Evolutionary conservation across 495 filamentous ascomycete species (phyloP), one percentile per base, ranked within the genome.

Genomic region (Rostrohypoxylon terebratum): DNA sequence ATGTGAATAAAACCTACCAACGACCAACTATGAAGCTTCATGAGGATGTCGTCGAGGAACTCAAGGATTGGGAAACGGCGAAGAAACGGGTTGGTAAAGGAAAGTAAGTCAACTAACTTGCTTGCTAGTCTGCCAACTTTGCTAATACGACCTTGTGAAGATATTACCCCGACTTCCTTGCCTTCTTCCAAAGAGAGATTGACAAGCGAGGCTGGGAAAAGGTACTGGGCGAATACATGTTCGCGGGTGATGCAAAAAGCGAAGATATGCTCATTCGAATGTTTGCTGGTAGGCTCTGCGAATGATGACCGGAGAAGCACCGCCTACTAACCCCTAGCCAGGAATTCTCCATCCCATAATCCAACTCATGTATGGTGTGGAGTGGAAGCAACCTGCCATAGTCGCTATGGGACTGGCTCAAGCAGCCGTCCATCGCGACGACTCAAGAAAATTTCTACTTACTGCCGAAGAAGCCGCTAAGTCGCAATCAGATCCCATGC

Each of bases 331-430:
- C 74, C 10, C 77, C 36, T 75, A 74, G 65, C 38, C 66, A 84
- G 92, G 91, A 1, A 87, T 94, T 67, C 72, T 96, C 1, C 94
- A 97, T 75, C 92, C 93, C 8, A 67, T 95, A 6, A 97, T 97
- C 71, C 93, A 97, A 71, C 85, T 97, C 10, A 92, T 93, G 42
- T 96, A 92, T 75, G 93, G 90, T 1, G 71, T 97, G 16, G 93
- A 97, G 71, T 96, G 93, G 81, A 71, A 85, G 1, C 92, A 95
- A 74, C 92, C 92, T 3, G 92, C 91, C 40, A 89, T 97, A 44
- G 84, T 97, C 16, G 92, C 93, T 1, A 90, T 96, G 84, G 94
- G 81, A 2, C 84, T 97, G 5, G 92, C 94, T 2, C 89, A 95
- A 81, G 82, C 91, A 8, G 88, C 90, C 3, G 86, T 92, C 6